Evolutionary conservation across 768 basidiomycete genomes (phyloP).

Genomic region (Phylloporus arenicola): DNA sequence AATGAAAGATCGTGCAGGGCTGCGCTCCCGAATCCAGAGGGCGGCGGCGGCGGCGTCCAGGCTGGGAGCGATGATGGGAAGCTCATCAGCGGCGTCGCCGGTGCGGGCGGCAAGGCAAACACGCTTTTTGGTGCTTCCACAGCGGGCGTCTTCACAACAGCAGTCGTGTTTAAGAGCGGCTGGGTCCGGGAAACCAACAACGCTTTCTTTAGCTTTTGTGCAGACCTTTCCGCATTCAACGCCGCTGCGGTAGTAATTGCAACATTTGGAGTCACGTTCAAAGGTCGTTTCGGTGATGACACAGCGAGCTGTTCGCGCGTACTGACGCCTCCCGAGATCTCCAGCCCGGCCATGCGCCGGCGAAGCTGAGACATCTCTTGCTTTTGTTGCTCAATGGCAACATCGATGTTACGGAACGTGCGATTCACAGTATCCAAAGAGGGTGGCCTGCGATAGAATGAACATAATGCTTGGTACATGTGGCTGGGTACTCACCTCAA

Average conservation of each 20-base stretch:
- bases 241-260: slow-evolving; percentile 76
- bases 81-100: slow-evolving; percentile 16
- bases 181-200: slow-evolving; percentile 55
- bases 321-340: slow-evolving; percentile 28
- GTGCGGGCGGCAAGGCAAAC: slow-evolving; percentile 13
- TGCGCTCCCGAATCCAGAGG: slow-evolving; percentile 14
- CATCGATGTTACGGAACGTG: slow-evolving; percentile 80
- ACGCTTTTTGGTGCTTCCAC: background rate
- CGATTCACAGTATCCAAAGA: slow-evolving; percentile 79
- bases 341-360: slow-evolving; percentile 48
- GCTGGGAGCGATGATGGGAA: slow-evolving; percentile 20
- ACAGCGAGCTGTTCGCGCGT: slow-evolving; percentile 40
- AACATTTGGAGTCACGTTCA: slow-evolving; percentile 55
- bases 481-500: slow-evolving; percentile 47
- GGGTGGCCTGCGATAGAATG: slow-evolving; percentile 54
- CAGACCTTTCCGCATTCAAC: slow-evolving; percentile 73
- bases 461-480: background rate
- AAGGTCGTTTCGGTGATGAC: slow-evolving; percentile 34
- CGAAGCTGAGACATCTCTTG: slow-evolving; percentile 48
- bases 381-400: slow-evolving; percentile 58
- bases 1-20: slow-evolving; percentile 12
- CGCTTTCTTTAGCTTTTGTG: slow-evolving; percentile 62
- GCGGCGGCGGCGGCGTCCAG: slow-evolving; percentile 20
- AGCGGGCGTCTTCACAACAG: slow-evolving; percentile 16
- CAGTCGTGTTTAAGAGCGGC: slow-evolving; percentile 63